Evolutionary conservation across 1,139 yeast genomes (phyloP), one percentile per base, ranked within the genome.

Genomic region (Geotrichum citri-aurantii): DNA sequence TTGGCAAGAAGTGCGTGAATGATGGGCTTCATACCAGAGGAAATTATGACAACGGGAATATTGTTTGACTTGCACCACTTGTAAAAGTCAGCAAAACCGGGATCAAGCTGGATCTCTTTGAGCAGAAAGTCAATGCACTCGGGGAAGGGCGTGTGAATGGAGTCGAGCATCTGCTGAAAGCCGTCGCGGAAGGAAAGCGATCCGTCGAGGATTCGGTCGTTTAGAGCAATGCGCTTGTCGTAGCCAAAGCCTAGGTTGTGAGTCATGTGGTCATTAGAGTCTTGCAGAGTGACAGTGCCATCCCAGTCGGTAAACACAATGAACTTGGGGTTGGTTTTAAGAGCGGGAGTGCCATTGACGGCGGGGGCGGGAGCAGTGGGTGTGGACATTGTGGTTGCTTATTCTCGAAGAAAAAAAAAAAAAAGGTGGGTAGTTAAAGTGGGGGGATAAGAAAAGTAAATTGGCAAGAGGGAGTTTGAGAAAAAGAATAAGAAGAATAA

Each of bases 241-340:
- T 76, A 75, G 2, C 99, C 99, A 73, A 90, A 88, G 4, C 99
- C 99, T 37, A 87, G 77, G 68, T 82, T 83, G 70, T 93, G 98
- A 21, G 98, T 91, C 64, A 93, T 77, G 72, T 80, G 87, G 72
- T 93, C 98, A 70, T 93, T 95, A 63, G 96, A 88, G 72, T 93
- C 99, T 68, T 85, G 86, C 62, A 88, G 77, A 19, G 99, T 93
- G 64, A 93, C 95, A 7, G 99, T 93, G 24, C 99, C 99, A 72
- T 93, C 99, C 84, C 95, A 93, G 74, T 93, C 99, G 56, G 97
- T 88, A 76, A 93, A 93, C 48, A 93, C 87, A 67, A 93, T 89
- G 59, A 95, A 93, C 65, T 81, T 79, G 53, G 77, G 76, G 62
- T 69, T 60, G 46, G 72, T 71, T 24, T 62, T 62, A 55, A 73